Percentiles rank a stretch among this genome's conserved stretches.
Evolutionary conservation across 768 basidiomycete species (phyloP).

Genomic region (Mycena maculata): DNA sequence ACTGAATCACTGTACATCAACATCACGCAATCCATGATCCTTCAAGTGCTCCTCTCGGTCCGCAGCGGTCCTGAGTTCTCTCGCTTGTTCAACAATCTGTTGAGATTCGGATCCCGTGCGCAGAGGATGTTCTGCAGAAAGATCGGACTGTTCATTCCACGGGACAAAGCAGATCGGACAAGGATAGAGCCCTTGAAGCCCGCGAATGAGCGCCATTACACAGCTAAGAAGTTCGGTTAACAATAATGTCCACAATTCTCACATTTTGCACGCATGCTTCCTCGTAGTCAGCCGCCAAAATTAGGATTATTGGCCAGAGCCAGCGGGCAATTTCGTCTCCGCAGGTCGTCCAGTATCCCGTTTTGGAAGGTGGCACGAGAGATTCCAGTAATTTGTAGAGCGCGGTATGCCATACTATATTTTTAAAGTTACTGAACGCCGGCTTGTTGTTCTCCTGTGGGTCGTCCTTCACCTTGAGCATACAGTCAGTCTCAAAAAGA

Average conservation of each 20-base stretch:
- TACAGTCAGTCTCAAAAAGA: not conserved
- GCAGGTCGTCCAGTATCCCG: constrained; percentile 40
- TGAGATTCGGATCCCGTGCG: constrained; percentile 34
- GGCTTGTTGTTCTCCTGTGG: constrained; percentile 43
- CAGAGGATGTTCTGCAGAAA: constrained; percentile 22
- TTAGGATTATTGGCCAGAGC: constrained; percentile 52
- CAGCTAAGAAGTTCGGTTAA: constrained; percentile 40
- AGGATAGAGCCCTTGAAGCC: constrained; percentile 42
- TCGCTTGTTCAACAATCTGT: constrained; percentile 28
- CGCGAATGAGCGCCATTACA: constrained; percentile 52
- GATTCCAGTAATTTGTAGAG: constrained; percentile 46
- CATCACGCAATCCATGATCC: constrained; percentile 35
- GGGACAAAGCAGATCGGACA: constrained; percentile 55
- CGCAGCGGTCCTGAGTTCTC: not conserved
- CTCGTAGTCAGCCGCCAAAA: constrained; percentile 57
- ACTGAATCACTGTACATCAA: constrained; percentile 40
- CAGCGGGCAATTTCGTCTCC: constrained; percentile 40
- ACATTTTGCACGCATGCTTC: constrained; percentile 58
- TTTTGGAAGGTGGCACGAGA: constrained; percentile 33
- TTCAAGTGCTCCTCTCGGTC: constrained; percentile 34
- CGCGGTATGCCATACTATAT: constrained; percentile 51
- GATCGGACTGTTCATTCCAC: constrained; percentile 37
- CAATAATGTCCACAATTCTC: not conserved
- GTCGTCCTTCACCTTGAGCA: constrained; percentile 53
- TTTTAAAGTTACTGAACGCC: constrained; percentile 47